phyloP scores from a whole-genome alignment of 345 rosid species.

The Eucalyptus melliodora region DNA sequence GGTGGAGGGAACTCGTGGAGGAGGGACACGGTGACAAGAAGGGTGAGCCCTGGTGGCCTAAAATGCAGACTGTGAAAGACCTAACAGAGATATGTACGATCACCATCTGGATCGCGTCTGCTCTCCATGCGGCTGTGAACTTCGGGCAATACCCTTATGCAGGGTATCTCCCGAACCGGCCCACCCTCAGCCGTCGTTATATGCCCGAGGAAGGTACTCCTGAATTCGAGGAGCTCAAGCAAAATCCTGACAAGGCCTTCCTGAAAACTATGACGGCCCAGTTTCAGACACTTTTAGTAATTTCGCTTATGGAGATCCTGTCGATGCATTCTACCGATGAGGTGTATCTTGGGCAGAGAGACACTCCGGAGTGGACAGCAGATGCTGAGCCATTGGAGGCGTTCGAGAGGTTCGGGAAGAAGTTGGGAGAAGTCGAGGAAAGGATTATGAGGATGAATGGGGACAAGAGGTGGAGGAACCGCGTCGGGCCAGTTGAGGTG shows the following conservation, averaged over 20 bases:
- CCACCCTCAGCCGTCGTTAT: slow-evolving; percentile 24
- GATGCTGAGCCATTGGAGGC: slow-evolving; percentile 10
- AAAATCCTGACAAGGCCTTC: slow-evolving; percentile 20
- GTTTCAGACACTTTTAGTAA: slow-evolving; percentile 18
- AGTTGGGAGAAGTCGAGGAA: slow-evolving; percentile 7
- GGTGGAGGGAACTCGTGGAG: slow-evolving; percentile 33
- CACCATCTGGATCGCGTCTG: slow-evolving; percentile 30
- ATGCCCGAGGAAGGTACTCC: slow-evolving; percentile 16
- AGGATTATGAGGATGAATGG: neutral
- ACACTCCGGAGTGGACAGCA: slow-evolving; percentile 26
- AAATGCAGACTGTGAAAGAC: slow-evolving; percentile 16
- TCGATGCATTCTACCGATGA: slow-evolving; percentile 34
- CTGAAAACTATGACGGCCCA: slow-evolving; percentile 18
- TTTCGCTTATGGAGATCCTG: slow-evolving; percentile 27
- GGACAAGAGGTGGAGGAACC: slow-evolving; percentile 1
- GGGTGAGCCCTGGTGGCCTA: slow-evolving; percentile 30
- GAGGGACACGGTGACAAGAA: slow-evolving; percentile 30
- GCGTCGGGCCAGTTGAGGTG: slow-evolving; percentile 4
- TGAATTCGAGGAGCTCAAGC: slow-evolving; percentile 15
- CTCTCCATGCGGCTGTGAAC: slow-evolving; percentile 33
- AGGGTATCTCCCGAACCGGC: slow-evolving; percentile 32
- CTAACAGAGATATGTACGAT: slow-evolving; percentile 19
- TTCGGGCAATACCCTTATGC: slow-evolving; percentile 33
- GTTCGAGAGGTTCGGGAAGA: slow-evolving; percentile 17
- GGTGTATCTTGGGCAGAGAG: slow-evolving; percentile 30